phyloP scores from a whole-genome alignment of 2,329 filamentous ascomycete genomes.

The Calonectria henricotiae region DNA sequence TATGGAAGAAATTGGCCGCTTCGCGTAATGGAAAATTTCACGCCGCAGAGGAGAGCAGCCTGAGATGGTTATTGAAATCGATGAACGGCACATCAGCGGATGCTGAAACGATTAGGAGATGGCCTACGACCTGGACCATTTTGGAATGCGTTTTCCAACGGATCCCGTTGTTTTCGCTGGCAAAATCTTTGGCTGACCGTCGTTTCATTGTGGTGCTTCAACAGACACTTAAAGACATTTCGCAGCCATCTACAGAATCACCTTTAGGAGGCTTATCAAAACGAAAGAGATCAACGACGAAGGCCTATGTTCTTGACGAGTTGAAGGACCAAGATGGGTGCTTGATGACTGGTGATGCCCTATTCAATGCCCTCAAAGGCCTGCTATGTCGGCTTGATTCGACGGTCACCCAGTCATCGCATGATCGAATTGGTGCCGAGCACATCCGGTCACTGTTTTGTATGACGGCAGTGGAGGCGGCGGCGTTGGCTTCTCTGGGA shows the following conservation, averaged over 20 bases:
- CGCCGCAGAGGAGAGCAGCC: conserved; percentile 71
- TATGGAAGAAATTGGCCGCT: conserved; percentile 68
- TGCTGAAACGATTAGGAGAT: conserved; percentile 70
- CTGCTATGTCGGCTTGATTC: conserved; percentile 66
- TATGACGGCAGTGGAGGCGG: conserved; percentile 65
- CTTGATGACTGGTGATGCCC: conserved; percentile 64
- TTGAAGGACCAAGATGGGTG: conserved; percentile 62
- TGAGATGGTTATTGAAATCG: conserved; percentile 77
- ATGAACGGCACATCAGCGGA: conserved; percentile 67
- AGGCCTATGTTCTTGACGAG: conserved; percentile 59
- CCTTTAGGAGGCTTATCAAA: conserved; percentile 57
- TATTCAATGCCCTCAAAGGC: conserved; percentile 65
- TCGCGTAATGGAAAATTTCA: conserved; percentile 64
- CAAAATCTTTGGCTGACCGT: conserved; percentile 80
- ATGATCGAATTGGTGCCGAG: conserved; percentile 70
- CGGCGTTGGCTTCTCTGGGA: conserved; percentile 64
- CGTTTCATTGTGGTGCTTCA: conserved; percentile 79
- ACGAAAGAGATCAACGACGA: conserved; percentile 63
- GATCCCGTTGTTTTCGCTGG: conserved; percentile 80
- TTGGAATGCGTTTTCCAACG: conserved; percentile 74
- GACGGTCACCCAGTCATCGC: conserved; percentile 56
- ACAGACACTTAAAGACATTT: conserved; percentile 75
- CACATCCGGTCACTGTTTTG: conserved; percentile 74
- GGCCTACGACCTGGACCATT: conserved; percentile 74
- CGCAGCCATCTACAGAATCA: conserved; percentile 54